Evolutionary conservation across 371 early-diverging fungal species (phyloP), one percentile per base, ranked within the genome.

Genomic region (Lichtheimia ornata): DNA sequence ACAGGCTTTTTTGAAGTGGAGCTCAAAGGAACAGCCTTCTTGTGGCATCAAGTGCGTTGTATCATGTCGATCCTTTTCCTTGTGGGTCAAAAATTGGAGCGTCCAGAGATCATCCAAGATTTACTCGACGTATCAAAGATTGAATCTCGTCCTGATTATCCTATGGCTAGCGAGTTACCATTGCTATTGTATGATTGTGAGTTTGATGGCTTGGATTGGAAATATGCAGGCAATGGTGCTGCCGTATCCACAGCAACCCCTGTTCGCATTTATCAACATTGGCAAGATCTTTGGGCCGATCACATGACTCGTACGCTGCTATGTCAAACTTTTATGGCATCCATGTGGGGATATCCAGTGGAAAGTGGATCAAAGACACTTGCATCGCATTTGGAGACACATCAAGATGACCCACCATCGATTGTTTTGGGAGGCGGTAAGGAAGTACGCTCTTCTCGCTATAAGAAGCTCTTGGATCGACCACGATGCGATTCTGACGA

Each of bases 41-140:
- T 98, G 44, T 97, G 96, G 96, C 97, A 97, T 79, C 97, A 97
- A 74, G 96, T 98, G 35, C 90, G 98, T 43, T 96, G 94, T 72
- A 95, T 97, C 86, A 93, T 95, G 90, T 88, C 94, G 0, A 76
- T 97, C 9, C 67, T 98, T 42, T 91, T 96, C 59, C 73, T 91
- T 41, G 86, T 97, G 4, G 98, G 98, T 5, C 75, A 75, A 71
- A 72, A 61, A 20, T 62, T 65, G 60, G 83, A 79, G 59, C 41
- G 62, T 30, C 74, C 82, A n/a, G 76, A 71, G 49, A 66, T 70
- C 5, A 57, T 75, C 18, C 54, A 69, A 14, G 69, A 76, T 47
- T 49, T 85, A 50, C 55, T 81, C 61, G 69, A 76, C 55, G 51
- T 74, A 47, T 49, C 45, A 50, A 76, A 74, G 42, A 57, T 74